Evolutionary conservation across 2,329 filamentous ascomycete genomes (phyloP).

Genomic region (Tolypocladium tundrense): DNA sequence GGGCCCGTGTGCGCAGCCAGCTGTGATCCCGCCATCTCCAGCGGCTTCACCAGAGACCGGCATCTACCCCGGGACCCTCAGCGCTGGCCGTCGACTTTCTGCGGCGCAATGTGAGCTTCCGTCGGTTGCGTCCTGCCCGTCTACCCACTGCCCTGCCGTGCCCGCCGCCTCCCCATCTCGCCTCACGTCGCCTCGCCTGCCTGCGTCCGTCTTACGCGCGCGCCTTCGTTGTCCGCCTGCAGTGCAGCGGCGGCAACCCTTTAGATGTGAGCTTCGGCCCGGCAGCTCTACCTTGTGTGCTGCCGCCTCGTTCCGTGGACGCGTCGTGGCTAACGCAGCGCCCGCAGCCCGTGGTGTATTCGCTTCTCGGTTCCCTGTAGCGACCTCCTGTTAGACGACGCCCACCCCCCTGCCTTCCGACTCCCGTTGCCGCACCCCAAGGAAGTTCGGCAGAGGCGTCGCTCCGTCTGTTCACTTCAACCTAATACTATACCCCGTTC

Average conservation of each 20-base stretch:
- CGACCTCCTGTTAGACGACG: not conserved
- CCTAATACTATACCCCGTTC: not conserved
- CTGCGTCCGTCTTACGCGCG: not conserved
- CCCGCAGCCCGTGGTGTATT: not conserved
- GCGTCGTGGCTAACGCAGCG: not conserved
- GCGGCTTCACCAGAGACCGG: not conserved
- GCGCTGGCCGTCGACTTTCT: slow-evolving; percentile 4
- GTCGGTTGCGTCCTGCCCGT: slow-evolving; percentile 4
- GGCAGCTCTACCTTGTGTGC: not conserved
- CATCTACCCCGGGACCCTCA: not conserved
- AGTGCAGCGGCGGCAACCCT: not conserved
- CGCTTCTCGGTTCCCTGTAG: not conserved
- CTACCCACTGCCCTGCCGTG: not conserved
- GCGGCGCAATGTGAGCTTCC: slow-evolving; percentile 9
- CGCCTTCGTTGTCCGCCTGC: not conserved
- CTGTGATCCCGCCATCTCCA: not conserved
- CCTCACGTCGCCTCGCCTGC: not conserved
- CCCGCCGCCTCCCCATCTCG: slow-evolving; percentile 5
- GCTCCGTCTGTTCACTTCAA: not conserved
- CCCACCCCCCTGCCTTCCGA: not conserved
- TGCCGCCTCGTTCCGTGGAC: not conserved
- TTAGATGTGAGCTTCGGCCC: not conserved
- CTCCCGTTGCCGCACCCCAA: not conserved
- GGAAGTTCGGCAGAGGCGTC: not conserved
- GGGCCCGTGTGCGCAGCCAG: not conserved